Conservation (phyloP, 345 rosid genomes). For the Psidium friedrichsthalianum region DNA sequence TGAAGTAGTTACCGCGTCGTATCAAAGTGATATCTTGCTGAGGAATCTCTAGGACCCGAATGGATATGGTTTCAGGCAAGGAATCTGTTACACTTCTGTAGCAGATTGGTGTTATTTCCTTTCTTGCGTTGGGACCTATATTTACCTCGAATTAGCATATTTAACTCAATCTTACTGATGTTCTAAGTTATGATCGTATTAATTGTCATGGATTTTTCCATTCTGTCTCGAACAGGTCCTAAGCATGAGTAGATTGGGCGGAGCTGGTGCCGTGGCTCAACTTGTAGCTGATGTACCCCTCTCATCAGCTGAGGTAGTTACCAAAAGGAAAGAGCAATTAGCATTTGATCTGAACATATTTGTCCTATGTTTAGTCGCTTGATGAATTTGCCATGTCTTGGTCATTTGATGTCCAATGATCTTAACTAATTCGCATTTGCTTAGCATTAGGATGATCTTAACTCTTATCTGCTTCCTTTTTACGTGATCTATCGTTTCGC, state of each 20-base stretch:
- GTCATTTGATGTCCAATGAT: background rate
- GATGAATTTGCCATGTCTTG: background rate
- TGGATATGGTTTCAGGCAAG: background rate
- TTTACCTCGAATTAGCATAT: background rate
- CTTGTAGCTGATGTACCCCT: slow-evolving; percentile 60
- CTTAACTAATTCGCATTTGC: background rate
- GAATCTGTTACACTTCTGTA: background rate
- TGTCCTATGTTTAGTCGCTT: background rate
- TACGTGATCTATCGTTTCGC: background rate
- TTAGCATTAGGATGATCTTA: background rate
- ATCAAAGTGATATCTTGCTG: slow-evolving; percentile 1
- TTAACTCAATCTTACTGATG: background rate
- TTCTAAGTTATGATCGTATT: background rate
- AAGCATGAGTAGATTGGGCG: slow-evolving; percentile 71
- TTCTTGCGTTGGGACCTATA: background rate
- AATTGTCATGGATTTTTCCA: background rate
- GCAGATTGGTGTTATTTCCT: background rate
- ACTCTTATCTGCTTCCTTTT: background rate
- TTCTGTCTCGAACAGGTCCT: slow-evolving; percentile 32
- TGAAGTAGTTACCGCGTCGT: slow-evolving; percentile 17
- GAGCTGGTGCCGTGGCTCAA: slow-evolving; percentile 67
- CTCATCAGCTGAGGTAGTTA: slow-evolving; percentile 44
- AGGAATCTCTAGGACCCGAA: slow-evolving; percentile 2
- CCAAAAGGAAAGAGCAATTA: background rate
- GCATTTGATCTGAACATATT: background rate